Percentiles rank a stretch among this genome's conserved stretches.
Evolutionary conservation across 345 rosid genomes (phyloP).

Genomic region (Arabis alpina): DNA sequence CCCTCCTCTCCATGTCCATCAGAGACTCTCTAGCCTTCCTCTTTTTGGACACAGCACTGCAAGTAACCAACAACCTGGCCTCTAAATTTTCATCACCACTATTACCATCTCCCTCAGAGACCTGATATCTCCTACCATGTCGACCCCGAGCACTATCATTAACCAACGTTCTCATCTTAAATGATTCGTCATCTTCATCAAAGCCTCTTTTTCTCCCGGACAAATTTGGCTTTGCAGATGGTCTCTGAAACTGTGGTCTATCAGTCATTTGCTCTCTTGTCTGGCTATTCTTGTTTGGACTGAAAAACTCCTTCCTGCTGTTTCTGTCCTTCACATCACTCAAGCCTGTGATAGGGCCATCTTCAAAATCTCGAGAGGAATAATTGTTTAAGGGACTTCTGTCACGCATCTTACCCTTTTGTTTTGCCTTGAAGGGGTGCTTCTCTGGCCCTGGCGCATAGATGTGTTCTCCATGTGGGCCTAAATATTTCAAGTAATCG

Average conservation of each 20-base stretch:
- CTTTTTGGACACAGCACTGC: constrained; percentile 64
- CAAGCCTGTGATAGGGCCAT: constrained; percentile 43
- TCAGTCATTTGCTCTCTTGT: constrained; percentile 58
- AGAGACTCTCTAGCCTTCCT: constrained; percentile 66
- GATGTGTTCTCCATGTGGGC: constrained; percentile 47
- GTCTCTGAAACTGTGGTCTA: constrained; percentile 41
- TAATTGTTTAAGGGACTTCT: constrained; percentile 54
- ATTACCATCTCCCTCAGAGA: constrained; percentile 46
- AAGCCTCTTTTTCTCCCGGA: constrained; percentile 60
- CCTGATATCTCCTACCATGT: constrained; percentile 58
- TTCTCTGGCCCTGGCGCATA: constrained; percentile 46
- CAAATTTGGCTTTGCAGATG: constrained; percentile 51
- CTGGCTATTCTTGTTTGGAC: constrained; percentile 54
- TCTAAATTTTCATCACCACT: constrained; percentile 61
- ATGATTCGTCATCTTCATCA: constrained; percentile 59
- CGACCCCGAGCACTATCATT: constrained; percentile 50
- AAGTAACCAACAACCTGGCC: constrained; percentile 51
- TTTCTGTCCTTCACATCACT: constrained; percentile 54
- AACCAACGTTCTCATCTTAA: constrained; percentile 46
- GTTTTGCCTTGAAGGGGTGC: constrained; percentile 64
- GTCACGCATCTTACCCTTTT: constrained; percentile 72
- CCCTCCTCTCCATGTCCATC: constrained; percentile 49
- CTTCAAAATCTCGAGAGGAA: constrained; percentile 50
- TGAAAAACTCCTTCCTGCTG: constrained; percentile 39
- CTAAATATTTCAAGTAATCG: constrained; percentile 45